Conservation (phyloP, 73 alveolate species). For the Paramecium sonneborni region DNA sequence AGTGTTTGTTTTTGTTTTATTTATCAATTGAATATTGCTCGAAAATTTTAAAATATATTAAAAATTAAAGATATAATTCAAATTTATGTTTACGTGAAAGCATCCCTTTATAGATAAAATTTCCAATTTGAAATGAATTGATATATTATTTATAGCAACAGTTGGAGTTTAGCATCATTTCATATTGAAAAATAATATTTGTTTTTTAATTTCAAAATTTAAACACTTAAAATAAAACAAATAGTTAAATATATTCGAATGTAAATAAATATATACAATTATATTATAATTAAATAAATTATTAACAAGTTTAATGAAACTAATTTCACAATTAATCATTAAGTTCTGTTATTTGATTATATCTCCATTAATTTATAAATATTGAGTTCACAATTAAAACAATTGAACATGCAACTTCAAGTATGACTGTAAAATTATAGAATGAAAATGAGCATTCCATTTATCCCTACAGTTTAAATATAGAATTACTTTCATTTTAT, state of each 20-base stretch:
- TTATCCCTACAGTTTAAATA: constrained; percentile 2
- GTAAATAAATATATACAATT: too few species aligned
- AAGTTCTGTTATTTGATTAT: not conserved
- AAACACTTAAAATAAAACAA: not conserved
- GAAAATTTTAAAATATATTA: not conserved
- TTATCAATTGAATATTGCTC: not conserved
- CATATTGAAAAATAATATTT: not conserved
- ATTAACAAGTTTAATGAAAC: not conserved
- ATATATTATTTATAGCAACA: too few species aligned
- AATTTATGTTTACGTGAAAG: not conserved
- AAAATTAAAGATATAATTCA: not conserved
- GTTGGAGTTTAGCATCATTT: not conserved
- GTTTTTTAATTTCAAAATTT: not conserved
- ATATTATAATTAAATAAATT: not conserved
- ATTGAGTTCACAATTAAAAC: not conserved
- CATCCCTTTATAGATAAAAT: not conserved
- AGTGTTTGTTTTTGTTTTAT: not conserved
- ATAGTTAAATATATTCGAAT: too few species aligned
- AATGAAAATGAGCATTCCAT: constrained; percentile 44
- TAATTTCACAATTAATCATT: constrained; percentile 38
- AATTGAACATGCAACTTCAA: constrained; percentile 35
- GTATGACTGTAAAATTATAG: constrained; percentile 47
- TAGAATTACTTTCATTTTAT: constrained; percentile 55
- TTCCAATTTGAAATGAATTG: not conserved
- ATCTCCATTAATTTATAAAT: constrained; percentile 45